These are phyloP conservation scores for Trichoderma sp. DNA, from an alignment of 2,329 filamentous ascomycete species.

Conservation along the genomic window DNA sequence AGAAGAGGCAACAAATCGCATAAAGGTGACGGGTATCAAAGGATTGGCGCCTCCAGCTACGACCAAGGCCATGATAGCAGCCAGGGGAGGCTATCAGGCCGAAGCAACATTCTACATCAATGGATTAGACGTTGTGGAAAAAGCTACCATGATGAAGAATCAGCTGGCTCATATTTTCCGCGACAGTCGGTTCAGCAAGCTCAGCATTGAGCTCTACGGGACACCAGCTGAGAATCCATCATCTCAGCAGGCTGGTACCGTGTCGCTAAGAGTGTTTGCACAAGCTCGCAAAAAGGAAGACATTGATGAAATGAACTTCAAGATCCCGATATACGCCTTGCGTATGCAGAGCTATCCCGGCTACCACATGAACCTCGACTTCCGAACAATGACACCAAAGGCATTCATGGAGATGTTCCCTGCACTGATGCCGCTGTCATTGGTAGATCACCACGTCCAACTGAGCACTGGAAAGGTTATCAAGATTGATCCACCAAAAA, in stretches of 20 bases:
- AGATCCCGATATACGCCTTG: slow-evolving; percentile 40
- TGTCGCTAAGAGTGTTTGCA: slow-evolving; percentile 48
- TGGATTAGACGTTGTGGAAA: slow-evolving; percentile 46
- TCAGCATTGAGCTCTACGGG: slow-evolving; percentile 42
- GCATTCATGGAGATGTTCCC: slow-evolving; percentile 48
- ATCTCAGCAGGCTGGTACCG: slow-evolving; percentile 51
- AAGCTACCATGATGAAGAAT: slow-evolving; percentile 45
- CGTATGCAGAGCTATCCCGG: slow-evolving; percentile 46
- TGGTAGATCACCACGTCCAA: slow-evolving; percentile 34
- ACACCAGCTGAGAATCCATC: slow-evolving; percentile 40
- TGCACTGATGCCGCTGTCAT: slow-evolving; percentile 33
- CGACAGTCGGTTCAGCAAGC: slow-evolving; percentile 36
- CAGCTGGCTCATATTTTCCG: slow-evolving; percentile 36
- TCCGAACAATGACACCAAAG: slow-evolving; percentile 45
- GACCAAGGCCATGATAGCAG: slow-evolving; percentile 44
- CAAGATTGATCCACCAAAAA: slow-evolving; percentile 25
- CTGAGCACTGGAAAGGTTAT: slow-evolving; percentile 28
- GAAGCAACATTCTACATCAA: slow-evolving; percentile 47
- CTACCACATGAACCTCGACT: slow-evolving; percentile 47
- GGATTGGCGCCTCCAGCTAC: slow-evolving; percentile 36
- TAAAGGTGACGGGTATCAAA: slow-evolving; percentile 35
- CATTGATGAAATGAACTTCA: slow-evolving; percentile 39
- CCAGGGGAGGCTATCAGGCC: slow-evolving; percentile 46
- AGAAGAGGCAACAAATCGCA: slow-evolving; percentile 38
- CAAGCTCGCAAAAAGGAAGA: slow-evolving; percentile 45